Evolutionary conservation across 768 basidiomycete species (phyloP).

Genomic region (Russula virescens): DNA sequence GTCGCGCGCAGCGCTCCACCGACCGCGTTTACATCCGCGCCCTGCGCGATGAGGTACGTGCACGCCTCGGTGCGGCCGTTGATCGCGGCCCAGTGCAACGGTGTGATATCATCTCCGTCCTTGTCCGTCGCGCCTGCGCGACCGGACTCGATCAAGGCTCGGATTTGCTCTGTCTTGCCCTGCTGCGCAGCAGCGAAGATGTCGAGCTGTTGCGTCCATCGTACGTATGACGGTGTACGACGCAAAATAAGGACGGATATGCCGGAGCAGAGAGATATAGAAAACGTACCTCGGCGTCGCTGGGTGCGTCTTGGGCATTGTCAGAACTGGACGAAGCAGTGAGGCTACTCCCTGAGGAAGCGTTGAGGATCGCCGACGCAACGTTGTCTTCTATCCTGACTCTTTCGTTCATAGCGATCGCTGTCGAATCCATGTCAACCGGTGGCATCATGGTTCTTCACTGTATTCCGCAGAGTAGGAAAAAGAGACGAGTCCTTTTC

Average conservation of each 20-base stretch:
- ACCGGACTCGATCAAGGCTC: slow-evolving; percentile 62
- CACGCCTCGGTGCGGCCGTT: slow-evolving; percentile 87
- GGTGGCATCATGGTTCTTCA: background rate
- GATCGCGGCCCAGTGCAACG: slow-evolving; percentile 96
- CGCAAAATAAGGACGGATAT: background rate
- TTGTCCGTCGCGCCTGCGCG: slow-evolving; percentile 64
- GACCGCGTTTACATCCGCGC: slow-evolving; percentile 87
- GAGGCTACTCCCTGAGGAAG: background rate
- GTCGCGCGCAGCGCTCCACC: slow-evolving; percentile 91
- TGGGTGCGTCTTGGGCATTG: background rate
- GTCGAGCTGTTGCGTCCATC: slow-evolving; percentile 44
- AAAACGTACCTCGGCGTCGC: background rate
- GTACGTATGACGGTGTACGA: no score
- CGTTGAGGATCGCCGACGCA: background rate
- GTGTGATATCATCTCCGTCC: slow-evolving; percentile 87
- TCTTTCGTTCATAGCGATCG: background rate
- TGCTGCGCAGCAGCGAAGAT: slow-evolving; percentile 83
- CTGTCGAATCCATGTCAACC: background rate
- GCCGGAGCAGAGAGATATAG: background rate
- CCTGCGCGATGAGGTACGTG: slow-evolving; percentile 78
- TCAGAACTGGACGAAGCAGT: background rate
- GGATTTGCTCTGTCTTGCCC: slow-evolving; percentile 65
- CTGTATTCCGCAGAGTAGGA: no score
- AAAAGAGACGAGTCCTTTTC: background rate
- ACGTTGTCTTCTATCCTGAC: background rate